A percentile compares a stretch with the other conserved stretches of the same genome.
Conservation (phyloP, 2,329 filamentous ascomycete species). For the Alternaria sp. region DNA sequence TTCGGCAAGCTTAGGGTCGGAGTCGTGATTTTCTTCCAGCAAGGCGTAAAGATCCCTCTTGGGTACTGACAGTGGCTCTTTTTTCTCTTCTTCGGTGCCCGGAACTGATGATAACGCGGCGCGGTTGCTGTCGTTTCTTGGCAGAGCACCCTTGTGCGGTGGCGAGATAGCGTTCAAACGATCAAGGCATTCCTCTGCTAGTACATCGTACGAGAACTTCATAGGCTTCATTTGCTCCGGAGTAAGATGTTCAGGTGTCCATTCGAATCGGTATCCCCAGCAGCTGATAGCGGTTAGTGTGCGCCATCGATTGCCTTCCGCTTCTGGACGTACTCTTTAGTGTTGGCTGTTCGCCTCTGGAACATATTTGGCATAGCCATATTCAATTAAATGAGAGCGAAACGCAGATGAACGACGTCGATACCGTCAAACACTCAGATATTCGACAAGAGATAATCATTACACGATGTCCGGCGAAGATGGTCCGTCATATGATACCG, state of each 20-base stretch:
- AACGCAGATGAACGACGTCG: not conserved
- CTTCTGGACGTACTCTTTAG: slow-evolving; percentile 46
- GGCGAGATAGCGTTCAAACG: slow-evolving; percentile 68
- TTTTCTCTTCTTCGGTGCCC: slow-evolving; percentile 40
- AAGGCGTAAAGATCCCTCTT: slow-evolving; percentile 69
- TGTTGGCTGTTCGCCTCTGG: slow-evolving; percentile 51
- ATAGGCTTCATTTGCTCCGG: slow-evolving; percentile 65
- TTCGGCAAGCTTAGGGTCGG: slow-evolving; percentile 61
- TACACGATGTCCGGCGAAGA: slow-evolving; percentile 2
- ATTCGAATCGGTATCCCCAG: slow-evolving; percentile 74
- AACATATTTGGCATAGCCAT: slow-evolving; percentile 57
- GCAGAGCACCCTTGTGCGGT: slow-evolving; percentile 48
- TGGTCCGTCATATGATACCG: slow-evolving; percentile 40
- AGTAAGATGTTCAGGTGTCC: slow-evolving; percentile 69
- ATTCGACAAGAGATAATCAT: not conserved
- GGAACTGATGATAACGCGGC: slow-evolving; percentile 32
- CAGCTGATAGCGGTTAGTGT: slow-evolving; percentile 42
- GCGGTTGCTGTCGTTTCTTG: slow-evolving; percentile 47
- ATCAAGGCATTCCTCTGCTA: slow-evolving; percentile 71
- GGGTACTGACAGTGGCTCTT: slow-evolving; percentile 40
- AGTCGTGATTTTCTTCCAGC: slow-evolving; percentile 63
- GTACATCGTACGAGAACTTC: slow-evolving; percentile 70
- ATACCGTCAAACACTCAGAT: not conserved
- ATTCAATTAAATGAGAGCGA: not conserved
- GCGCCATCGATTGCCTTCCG: slow-evolving; percentile 15